phyloP scores from a whole-genome alignment of 2,329 filamentous ascomycete genomes.

The Xylariaceae sp. region DNA sequence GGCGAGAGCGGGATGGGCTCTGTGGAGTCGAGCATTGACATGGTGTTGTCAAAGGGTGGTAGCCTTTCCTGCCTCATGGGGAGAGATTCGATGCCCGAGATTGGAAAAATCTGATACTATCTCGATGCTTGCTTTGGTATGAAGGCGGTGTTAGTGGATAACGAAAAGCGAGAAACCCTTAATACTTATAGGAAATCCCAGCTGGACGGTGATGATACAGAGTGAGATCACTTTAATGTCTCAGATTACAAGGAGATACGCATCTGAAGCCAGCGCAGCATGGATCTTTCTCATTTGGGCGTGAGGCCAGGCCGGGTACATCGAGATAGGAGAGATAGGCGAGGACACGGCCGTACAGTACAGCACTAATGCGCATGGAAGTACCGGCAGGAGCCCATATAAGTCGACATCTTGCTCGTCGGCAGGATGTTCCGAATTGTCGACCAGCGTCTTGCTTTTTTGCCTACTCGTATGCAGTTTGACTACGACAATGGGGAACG shows the following conservation, averaged over 20 bases:
- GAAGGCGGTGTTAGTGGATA: neutral
- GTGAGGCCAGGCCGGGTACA: neutral
- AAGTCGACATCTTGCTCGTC: conserved; percentile 8
- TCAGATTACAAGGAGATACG: neutral
- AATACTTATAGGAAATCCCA: neutral
- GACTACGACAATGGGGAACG: neutral
- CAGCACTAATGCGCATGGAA: neutral
- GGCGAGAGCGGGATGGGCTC: conserved; percentile 37
- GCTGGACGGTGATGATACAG: neutral
- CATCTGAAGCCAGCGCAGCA: conserved; percentile 5
- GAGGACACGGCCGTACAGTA: conserved; percentile 2
- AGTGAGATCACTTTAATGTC: conserved; percentile 1
- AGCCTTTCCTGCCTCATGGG: conserved; percentile 16
- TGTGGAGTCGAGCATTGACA: conserved; percentile 32
- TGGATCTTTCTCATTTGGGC: neutral
- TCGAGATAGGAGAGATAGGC: neutral
- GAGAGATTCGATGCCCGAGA: conserved; percentile 5
- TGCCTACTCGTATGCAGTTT: neutral
- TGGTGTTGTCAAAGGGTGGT: conserved; percentile 13
- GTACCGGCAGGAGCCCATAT: conserved; percentile 13
- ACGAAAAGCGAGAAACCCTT: neutral
- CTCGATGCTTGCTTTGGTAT: neutral
- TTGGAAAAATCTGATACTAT: neutral
- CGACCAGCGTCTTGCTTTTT: neutral
- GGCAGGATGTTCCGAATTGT: conserved; percentile 11